Base-by-base conservation (phyloP, 2,329 filamentous ascomycete species). In the Penicillium freii region DNA sequence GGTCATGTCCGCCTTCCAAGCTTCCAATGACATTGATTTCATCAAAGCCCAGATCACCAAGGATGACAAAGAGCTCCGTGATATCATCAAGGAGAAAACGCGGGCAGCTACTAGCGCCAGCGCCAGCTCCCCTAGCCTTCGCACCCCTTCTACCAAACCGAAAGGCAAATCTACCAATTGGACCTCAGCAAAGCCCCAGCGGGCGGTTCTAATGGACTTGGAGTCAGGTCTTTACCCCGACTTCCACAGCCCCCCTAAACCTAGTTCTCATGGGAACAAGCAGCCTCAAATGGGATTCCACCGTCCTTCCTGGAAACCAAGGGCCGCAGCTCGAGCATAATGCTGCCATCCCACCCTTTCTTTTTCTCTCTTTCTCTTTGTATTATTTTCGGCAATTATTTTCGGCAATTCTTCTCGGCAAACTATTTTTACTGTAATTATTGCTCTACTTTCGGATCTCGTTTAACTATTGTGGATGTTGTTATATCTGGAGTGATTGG, bases 41-140 rank as follows among this genome's bases (percentile, higher is more conserved):
- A 82, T 97, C 50, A 87, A 84, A 66, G 93, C 94, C 0, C 94
- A 99, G 73, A 94, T 97, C 65, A 85, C 86, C 6, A 84, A 80
- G 34, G 81, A 86, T 53, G 90, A 95, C 42, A 77, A 83, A 29
- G 92, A 97, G 70, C 78, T 97, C 2, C 81, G 81, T 13, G 82
- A 88, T 0, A 87, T 96, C 40, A 74, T 95, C 63, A 88, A 84
- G 60, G 82, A 87, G 1, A 72, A 81, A 54, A 81, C 75, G 57
- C 82, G 80, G 66, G 62, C 64, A 36, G 66, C 65, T 27, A 38
- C 63, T 27, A 36, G 58, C 27, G n/a, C 65, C n/a, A 58, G 54
- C 21, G 25, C 31, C 13, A 34, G 33, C 33, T 2, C 33, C 33
- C 46, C 69, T 13, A 58, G 39, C 11, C 7, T 68, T n/a, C 60